Conservation (phyloP, 2,329 filamentous ascomycete species). For the Lecanicillium sp. region DNA sequence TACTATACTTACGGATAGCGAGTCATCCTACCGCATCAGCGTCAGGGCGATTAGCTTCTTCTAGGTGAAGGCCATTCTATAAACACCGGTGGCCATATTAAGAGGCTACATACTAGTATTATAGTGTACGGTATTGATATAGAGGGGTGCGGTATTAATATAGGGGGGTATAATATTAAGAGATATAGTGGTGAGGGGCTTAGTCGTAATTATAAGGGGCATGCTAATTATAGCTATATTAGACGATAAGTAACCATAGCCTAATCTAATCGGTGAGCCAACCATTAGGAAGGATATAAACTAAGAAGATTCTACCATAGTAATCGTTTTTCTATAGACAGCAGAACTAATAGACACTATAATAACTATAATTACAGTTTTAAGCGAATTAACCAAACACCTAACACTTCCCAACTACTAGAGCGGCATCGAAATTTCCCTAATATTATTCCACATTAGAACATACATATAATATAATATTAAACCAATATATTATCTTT, state of each 20-base stretch:
- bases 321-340: neutral
- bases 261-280: too few species aligned
- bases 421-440: neutral
- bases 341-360: neutral
- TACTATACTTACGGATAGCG: neutral
- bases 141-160: too few species aligned
- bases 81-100: too few species aligned
- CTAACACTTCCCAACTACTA: neutral
- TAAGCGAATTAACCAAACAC: neutral
- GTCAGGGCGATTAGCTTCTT: too few species aligned
- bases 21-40: neutral
- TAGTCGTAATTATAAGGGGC: too few species aligned
- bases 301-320: neutral
- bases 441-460: neutral
- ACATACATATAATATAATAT: neutral
- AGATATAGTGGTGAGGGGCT: too few species aligned
- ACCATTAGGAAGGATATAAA: neutral
- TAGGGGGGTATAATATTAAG: too few species aligned
- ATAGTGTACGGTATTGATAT: too few species aligned
- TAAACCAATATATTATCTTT: constrained; percentile 6
- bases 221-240: too few species aligned
- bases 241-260: too few species aligned
- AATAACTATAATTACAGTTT: neutral
- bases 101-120: too few species aligned
- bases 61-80: too few species aligned